A percentile compares a stretch with the other conserved stretches of the same genome.
phyloP scores from a whole-genome alignment of 106 monocot genomes.

The Acorus gramineus region DNA sequence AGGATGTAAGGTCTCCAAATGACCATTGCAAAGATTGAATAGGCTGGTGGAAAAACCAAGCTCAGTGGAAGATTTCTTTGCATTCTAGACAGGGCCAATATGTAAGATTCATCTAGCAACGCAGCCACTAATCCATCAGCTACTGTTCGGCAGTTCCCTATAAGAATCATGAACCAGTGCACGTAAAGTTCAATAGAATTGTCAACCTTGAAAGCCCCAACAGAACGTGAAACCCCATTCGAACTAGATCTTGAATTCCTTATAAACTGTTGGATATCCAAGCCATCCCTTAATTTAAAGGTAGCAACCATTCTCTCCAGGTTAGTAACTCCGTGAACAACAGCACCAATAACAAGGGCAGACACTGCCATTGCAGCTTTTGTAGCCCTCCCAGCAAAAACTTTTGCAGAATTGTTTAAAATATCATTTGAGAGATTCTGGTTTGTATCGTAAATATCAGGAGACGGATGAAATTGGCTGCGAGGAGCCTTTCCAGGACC shows the following conservation, averaged over 20 bases:
- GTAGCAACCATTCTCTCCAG: constrained; percentile 75
- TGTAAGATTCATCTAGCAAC: constrained; percentile 69
- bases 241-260: constrained; percentile 58
- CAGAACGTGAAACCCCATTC: constrained; percentile 73
- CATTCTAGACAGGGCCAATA: constrained; percentile 70
- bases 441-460: constrained; percentile 56
- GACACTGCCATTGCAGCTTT: constrained; percentile 81
- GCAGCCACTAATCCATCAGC: constrained; percentile 79
- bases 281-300: constrained; percentile 79
- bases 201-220: constrained; percentile 47
- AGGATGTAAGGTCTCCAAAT: constrained; percentile 83
- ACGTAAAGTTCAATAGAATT: constrained; percentile 52
- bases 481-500: constrained; percentile 53
- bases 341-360: constrained; percentile 74
- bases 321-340: constrained; percentile 64
- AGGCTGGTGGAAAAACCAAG: constrained; percentile 64
- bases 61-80: constrained; percentile 70
- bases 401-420: constrained; percentile 42
- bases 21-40: constrained; percentile 84
- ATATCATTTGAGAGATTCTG: constrained; percentile 50
- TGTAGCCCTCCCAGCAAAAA: constrained; percentile 35
- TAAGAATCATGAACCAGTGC: constrained; percentile 80
- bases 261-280: constrained; percentile 75
- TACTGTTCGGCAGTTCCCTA: constrained; percentile 75
- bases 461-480: constrained; percentile 63